Base-by-base conservation (phyloP, 495 filamentous ascomycete species). In the Aspergillus olivimuriae region DNA sequence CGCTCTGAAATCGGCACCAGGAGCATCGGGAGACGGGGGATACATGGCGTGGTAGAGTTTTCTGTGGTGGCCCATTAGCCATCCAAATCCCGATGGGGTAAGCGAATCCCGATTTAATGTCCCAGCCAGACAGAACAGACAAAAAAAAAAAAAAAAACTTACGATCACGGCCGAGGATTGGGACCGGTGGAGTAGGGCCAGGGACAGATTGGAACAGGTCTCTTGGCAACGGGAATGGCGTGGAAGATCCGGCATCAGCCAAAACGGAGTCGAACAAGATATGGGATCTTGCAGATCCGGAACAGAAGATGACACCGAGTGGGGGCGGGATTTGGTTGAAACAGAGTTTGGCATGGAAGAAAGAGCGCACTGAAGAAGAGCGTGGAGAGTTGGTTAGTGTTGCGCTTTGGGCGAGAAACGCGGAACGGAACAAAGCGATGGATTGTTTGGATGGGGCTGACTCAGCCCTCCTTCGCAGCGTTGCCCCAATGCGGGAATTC, bases 101-200 rank as follows among this genome's bases (percentile, higher is more conserved):
- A 47, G 44, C 44, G 38, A 47, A 47, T 47, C 44, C 44, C 44
- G 44, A 32, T 21, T 38, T 39, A 35, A 46, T 46, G 43, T 38
- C n/a, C n/a, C n/a, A n/a, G n/a, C n/a, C n/a, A n/a, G n/a, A n/a
- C n/a, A n/a, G n/a, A n/a, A n/a, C n/a, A n/a, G n/a, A n/a, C n/a
- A n/a, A n/a, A n/a, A n/a, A n/a, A n/a, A n/a, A n/a, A n/a, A 28
- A 11, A 5, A 28, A 28, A 28, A 28, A 28, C 41, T 15, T 44
- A 44, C 33, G 21, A 36, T 36, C 41, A 3, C 24, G 24, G 24
- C 24, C 24, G 24, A 28, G 6, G 6, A 36, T 15, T 42, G 40
- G 39, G 30, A 17, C 16, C 34, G 16, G 28, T 34, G 41, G 31
- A 34, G 41, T 17, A 14, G 19, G n/a, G 19, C 10, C n/a, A 18